Evolutionary conservation across 768 basidiomycete genomes (phyloP).

Genomic region (Boletus reticuloceps): DNA sequence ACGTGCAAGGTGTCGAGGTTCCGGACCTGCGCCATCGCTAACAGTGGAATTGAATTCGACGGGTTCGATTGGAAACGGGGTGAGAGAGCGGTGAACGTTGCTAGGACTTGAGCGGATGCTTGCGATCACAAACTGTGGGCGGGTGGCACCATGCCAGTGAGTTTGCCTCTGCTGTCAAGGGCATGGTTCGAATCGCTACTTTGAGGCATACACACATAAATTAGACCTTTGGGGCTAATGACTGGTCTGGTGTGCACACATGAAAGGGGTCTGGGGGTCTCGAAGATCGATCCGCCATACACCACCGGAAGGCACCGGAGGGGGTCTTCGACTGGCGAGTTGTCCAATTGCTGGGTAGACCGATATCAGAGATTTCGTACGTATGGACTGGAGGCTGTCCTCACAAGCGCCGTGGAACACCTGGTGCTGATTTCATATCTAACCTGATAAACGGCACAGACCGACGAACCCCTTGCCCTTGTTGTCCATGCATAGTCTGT

Average conservation of each 20-base stretch:
- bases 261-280: no score
- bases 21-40: slow-evolving; percentile 7
- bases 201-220: no score
- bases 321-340: no score
- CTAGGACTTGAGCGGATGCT: no score
- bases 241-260: no score
- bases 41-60: neutral
- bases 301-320: no score
- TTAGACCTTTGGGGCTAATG: no score
- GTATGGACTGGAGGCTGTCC: no score
- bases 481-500: neutral
- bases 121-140: neutral
- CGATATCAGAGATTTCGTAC: no score
- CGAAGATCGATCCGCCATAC: no score
- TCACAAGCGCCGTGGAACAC: no score
- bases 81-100: neutral
- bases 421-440: neutral
- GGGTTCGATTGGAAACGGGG: neutral
- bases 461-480: neutral
- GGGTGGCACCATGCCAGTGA: neutral
- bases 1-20: neutral
- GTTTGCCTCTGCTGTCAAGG: neutral
- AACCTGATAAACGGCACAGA: neutral
- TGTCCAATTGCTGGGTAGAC: no score
- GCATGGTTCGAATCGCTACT: neutral